Conservation (phyloP, 2,329 filamentous ascomycete species). For the Beauveria sp. region DNA sequence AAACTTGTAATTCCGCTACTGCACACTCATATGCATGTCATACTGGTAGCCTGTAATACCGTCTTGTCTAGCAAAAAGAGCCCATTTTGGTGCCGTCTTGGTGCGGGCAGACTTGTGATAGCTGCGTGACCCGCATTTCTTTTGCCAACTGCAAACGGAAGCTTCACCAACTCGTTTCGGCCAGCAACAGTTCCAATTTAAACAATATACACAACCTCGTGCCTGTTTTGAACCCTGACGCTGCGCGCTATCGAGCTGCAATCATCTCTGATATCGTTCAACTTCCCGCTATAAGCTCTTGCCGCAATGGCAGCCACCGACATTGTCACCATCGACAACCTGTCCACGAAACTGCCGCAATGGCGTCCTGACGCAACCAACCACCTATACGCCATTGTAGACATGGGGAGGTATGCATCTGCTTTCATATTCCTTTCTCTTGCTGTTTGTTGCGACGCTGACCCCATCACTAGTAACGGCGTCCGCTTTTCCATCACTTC, state of each 20-base stretch:
- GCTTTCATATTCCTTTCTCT: conserved; percentile 11
- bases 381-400: conserved; percentile 49
- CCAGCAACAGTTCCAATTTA: background rate
- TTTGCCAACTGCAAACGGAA: background rate
- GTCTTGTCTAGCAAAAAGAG: background rate
- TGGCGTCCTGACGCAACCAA: conserved; percentile 39
- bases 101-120: background rate
- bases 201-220: background rate
- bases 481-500: conserved; percentile 88
- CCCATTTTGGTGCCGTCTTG: background rate
- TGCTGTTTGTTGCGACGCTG: background rate
- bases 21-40: too few species aligned
- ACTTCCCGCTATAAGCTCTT: background rate
- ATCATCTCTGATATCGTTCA: background rate
- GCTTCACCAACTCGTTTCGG: background rate
- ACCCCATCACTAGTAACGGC: conserved; percentile 58
- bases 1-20: too few species aligned
- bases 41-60: too few species aligned
- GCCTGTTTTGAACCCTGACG: background rate
- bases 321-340: conserved; percentile 45
- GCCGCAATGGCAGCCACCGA: conserved; percentile 27
- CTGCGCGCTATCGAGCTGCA: background rate
- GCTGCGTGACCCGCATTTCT: background rate
- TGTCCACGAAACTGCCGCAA: conserved; percentile 37
- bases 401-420: conserved; percentile 47